A percentile compares a stretch with the other conserved stretches of the same genome.
These are phyloP conservation scores for Pichia sp. DNA, from an alignment of 1,139 yeast species.

Conservation along the genomic window DNA sequence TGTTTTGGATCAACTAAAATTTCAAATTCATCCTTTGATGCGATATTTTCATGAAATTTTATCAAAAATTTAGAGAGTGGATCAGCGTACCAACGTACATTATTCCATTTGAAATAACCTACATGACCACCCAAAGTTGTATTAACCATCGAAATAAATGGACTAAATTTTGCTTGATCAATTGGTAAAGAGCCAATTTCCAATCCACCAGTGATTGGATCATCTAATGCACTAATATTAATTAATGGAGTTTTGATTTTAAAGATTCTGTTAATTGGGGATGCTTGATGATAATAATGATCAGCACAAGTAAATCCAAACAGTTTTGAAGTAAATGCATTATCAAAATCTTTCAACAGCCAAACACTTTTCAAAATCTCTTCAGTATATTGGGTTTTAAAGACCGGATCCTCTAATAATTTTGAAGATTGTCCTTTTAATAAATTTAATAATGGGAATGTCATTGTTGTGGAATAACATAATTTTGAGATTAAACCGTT, in stretches of 20 bases:
- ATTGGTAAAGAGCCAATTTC: conserved; percentile 50
- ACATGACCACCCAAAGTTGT: conserved; percentile 88
- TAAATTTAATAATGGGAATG: conserved; percentile 56
- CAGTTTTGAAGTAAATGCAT: conserved; percentile 61
- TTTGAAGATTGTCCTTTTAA: conserved; percentile 56
- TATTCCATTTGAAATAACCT: conserved; percentile 50
- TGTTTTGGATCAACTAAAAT: conserved; percentile 10
- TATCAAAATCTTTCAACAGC: conserved; percentile 59
- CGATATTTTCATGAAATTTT: conserved; percentile 14
- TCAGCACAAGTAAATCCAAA: conserved; percentile 65
- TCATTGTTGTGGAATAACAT: conserved; percentile 61
- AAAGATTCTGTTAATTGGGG: conserved; percentile 53
- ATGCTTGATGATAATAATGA: conserved; percentile 68
- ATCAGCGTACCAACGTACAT: conserved; percentile 52
- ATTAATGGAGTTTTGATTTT: conserved; percentile 62
- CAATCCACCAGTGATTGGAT: conserved; percentile 64
- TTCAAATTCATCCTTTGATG: conserved; percentile 9
- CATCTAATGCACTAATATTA: conserved; percentile 68
- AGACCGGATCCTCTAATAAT: conserved; percentile 37
- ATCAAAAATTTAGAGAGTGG: conserved; percentile 34
- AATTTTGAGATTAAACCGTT: conserved; percentile 53
- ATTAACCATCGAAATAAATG: conserved; percentile 57
- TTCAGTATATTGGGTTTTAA: conserved; percentile 27
- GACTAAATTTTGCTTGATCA: conserved; percentile 56
- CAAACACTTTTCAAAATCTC: conserved; percentile 15